Conservation (phyloP, 352 stramenopile species). For the Phytophthora nicotianae region DNA sequence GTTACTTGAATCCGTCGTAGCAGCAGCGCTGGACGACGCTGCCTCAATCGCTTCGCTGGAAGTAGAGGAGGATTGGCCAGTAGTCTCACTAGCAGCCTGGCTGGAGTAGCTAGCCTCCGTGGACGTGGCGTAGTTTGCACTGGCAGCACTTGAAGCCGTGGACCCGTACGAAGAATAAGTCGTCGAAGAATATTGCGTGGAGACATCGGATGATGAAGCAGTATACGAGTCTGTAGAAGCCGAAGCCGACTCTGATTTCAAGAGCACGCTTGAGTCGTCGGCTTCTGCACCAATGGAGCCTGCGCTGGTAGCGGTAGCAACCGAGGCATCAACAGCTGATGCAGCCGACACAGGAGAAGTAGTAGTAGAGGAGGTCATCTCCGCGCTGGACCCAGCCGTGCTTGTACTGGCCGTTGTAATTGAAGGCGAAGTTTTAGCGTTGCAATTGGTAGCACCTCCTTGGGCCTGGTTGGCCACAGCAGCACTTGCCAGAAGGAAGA, state of each 20-base stretch:
- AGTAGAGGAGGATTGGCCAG: not conserved
- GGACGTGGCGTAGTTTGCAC: not conserved
- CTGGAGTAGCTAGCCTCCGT: slow-evolving; percentile 5
- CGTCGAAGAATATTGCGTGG: not conserved
- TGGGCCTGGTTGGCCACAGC: not conserved
- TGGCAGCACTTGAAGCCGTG: not conserved
- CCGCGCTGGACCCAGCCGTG: not conserved
- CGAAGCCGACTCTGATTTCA: not conserved
- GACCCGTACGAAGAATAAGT: not conserved
- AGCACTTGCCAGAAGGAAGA: not conserved
- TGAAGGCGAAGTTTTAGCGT: not conserved
- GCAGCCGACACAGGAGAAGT: not conserved
- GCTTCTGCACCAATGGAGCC: not conserved
- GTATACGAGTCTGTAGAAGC: not conserved
- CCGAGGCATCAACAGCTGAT: not conserved
- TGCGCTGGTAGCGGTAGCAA: not conserved
- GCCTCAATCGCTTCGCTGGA: not conserved
- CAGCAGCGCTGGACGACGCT: not conserved
- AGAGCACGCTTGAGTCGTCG: not conserved
- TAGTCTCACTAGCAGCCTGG: not conserved
- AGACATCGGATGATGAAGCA: not conserved
- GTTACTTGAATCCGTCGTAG: not conserved
- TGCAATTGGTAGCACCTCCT: not conserved
- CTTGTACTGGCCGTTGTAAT: not conserved
- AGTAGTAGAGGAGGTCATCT: not conserved